These are phyloP conservation scores for Corymbia calophylla DNA, from an alignment of 441 rosid species.

Conservation along the genomic window DNA sequence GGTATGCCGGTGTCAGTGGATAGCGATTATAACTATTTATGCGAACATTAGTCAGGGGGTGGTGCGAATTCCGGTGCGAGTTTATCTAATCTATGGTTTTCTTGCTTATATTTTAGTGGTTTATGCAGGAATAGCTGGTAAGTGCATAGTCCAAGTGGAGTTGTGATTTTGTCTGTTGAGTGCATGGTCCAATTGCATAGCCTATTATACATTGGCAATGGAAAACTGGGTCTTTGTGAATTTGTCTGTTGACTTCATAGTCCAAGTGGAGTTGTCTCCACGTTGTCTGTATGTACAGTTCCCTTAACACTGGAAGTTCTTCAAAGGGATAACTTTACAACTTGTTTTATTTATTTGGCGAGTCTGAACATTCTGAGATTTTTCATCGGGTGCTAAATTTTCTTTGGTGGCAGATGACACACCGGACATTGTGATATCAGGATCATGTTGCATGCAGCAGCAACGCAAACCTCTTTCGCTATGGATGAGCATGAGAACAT, in stretches of 20 bases:
- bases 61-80: neutral
- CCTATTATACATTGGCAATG: neutral
- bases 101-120: neutral
- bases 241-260: neutral
- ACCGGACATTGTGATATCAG: neutral
- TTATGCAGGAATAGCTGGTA: neutral
- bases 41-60: neutral
- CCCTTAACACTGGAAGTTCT: neutral
- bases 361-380: neutral
- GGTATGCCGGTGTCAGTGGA: neutral
- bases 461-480: neutral
- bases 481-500: constrained; percentile 7
- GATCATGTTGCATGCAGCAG: constrained; percentile 8
- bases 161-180: neutral
- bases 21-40: neutral
- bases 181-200: neutral
- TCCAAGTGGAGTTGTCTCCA: neutral
- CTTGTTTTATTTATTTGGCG: neutral
- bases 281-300: neutral
- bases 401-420: neutral
- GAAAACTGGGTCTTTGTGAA: neutral
- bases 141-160: neutral
- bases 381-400: neutral
- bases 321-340: neutral
- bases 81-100: neutral